Evolutionary conservation across 495 filamentous ascomycete species (phyloP).

Genomic region (Penicillium steckii): DNA sequence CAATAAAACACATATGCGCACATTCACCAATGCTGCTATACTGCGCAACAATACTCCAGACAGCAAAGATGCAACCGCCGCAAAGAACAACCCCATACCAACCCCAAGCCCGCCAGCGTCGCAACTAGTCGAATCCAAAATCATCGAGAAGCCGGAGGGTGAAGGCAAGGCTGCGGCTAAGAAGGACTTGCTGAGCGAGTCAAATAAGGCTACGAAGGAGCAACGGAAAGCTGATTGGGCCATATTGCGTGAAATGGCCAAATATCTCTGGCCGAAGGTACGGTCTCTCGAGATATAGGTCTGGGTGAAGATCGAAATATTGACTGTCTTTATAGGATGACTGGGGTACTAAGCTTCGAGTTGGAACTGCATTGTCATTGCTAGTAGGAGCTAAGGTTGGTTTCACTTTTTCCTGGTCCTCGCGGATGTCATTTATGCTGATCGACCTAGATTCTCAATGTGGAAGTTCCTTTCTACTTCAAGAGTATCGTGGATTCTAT

Average conservation of each 20-base stretch:
- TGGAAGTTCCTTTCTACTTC: constrained; percentile 98
- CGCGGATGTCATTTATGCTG: constrained; percentile 13
- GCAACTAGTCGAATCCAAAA: constrained; percentile 18
- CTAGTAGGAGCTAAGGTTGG: constrained; percentile 82
- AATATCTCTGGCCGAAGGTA: constrained; percentile 95
- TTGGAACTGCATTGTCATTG: constrained; percentile 74
- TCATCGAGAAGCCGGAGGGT: constrained; percentile 20
- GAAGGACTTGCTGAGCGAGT: constrained; percentile 56
- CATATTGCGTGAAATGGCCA: constrained; percentile 96
- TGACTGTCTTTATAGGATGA: constrained; percentile 53
- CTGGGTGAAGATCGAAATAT: not conserved
- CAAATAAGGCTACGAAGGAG: constrained; percentile 65
- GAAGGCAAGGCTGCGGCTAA: constrained; percentile 36
- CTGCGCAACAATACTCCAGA: constrained; percentile 21
- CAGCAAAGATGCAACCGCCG: constrained; percentile 9
- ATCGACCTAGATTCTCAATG: constrained; percentile 70
- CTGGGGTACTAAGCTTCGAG: constrained; percentile 76
- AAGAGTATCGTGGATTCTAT: constrained; percentile 95
- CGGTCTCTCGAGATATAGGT: not conserved
- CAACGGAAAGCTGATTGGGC: constrained; percentile 97
- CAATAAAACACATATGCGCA: constrained; percentile 28
- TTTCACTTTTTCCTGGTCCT: not conserved
- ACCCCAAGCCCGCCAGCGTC: constrained; percentile 14
- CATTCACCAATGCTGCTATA: constrained; percentile 23
- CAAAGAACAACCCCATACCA: constrained; percentile 7